Base-by-base conservation (phyloP, 805 yeast species). In the Starmera pachycereana region DNA sequence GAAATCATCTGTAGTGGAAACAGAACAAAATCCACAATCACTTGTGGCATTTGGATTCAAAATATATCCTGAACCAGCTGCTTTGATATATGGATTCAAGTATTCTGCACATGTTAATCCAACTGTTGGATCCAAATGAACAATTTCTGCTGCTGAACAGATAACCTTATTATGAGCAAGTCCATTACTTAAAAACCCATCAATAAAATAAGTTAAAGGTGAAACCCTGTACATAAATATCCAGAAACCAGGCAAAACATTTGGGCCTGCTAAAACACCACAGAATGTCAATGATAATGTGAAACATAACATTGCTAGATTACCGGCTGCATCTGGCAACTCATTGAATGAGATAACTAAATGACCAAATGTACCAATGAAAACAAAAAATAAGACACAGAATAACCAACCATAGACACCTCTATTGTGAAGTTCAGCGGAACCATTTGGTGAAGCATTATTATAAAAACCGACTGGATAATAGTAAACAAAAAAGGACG, bases 221-320 rank as follows among this genome's bases (percentile, higher is more conserved):
- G 81, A 75, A 14, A 67, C 71, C 55, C 88, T 68, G 67, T 81
- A 82, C 86, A 82, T 78, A 68, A 81, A 82, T 35, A 71, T 65
- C 88, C 89, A 79, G 68, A 84, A 84, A n/a, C 86, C 76, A 28
- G 83, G 83, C 65, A 80, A 54, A 29, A 59, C 63, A 14, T 65
- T 63, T 44, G 76, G 72, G 19, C 74, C 64, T 12, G 73, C 76
- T 63, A 84, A 63, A 35, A 81, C 85, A 69, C 95, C 95, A 69
- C 87, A 81, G 74, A 83, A 81, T 40, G 73, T 71, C 61, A 84
- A 63, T 32, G 76, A 65, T 68, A 80, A 60, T 2, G 82, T 74
- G 59, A 76, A 80, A 44, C 78, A 52, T 50, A 81, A 52, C 31
- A 72, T 63, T 1, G 75, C 71, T 41, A 77, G 44, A 49, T 78